Evolutionary conservation across 106 monocot genomes (phyloP).

Genomic region (Dendrobium huoshanense): DNA sequence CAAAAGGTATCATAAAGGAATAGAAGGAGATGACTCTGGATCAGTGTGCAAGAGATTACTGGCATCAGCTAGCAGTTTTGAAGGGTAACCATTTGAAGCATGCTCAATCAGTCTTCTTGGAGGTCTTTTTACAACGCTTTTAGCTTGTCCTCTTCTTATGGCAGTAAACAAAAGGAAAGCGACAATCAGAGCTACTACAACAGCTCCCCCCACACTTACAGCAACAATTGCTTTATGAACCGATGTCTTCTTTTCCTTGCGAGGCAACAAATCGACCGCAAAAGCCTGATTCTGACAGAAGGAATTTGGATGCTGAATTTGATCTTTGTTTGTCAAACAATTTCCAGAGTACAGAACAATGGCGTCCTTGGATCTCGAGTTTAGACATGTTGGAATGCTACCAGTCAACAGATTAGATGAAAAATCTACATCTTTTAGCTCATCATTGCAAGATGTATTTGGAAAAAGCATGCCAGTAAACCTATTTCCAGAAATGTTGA

Average conservation of each 20-base stretch:
- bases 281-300: constrained; percentile 81
- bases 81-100: constrained; percentile 70
- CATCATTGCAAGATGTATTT: constrained; percentile 62
- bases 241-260: constrained; percentile 21
- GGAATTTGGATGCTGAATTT: constrained; percentile 55
- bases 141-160: constrained; percentile 28
- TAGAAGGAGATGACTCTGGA: background rate
- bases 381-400: constrained; percentile 60
- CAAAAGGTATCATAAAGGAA: background rate
- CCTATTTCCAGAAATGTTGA: constrained; percentile 67
- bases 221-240: constrained; percentile 24
- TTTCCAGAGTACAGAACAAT: constrained; percentile 47
- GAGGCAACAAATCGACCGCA: constrained; percentile 71
- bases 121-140: constrained; percentile 28
- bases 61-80: constrained; percentile 84
- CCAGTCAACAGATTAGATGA: constrained; percentile 83
- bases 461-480: constrained; percentile 83
- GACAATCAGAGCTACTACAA: constrained; percentile 23
- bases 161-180: constrained; percentile 26
- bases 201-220: constrained; percentile 24
- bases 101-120: constrained; percentile 64
- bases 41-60: constrained; percentile 45
- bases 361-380: constrained; percentile 13
- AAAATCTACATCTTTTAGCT: constrained; percentile 54
- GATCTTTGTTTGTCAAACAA: constrained; percentile 44